Conservation (phyloP, 2,329 filamentous ascomycete species). For the Fusarium sp. region DNA sequence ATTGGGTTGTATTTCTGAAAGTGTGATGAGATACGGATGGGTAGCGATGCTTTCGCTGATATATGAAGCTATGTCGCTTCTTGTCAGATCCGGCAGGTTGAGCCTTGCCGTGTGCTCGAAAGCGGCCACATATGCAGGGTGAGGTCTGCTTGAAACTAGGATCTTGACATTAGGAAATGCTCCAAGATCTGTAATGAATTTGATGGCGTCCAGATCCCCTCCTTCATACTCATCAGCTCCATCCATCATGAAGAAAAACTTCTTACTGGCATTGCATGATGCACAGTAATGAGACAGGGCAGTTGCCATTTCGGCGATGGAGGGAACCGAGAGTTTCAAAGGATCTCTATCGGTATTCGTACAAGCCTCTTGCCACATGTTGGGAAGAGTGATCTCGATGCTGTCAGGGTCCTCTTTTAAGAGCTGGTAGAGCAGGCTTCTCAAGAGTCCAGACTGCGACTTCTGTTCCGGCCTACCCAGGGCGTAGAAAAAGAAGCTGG, state of each 20-base stretch:
- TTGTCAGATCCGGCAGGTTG: background rate
- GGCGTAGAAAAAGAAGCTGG: background rate
- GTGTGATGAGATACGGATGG: background rate
- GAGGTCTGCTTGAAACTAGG: background rate
- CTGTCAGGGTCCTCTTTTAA: background rate
- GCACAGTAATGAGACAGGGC: background rate
- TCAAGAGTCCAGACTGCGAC: background rate
- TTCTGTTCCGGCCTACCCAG: background rate
- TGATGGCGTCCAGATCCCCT: background rate
- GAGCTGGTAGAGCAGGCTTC: background rate
- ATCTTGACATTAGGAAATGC: background rate
- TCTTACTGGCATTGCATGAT: accelerated
- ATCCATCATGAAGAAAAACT: background rate
- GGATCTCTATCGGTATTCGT: accelerated
- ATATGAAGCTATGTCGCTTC: background rate
- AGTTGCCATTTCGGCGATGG: background rate
- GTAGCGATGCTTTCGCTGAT: background rate
- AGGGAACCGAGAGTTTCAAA: accelerated
- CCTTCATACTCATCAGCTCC: slow-evolving; percentile 5
- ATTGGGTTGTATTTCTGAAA: accelerated
- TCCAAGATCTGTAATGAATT: background rate
- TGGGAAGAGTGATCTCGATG: background rate
- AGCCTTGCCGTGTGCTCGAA: background rate
- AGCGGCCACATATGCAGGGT: accelerated
- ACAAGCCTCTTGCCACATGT: background rate